These are phyloP conservation scores for Fusarium verticillioides DNA, from an alignment of 2,329 filamentous ascomycete species.

Conservation along the genomic window DNA sequence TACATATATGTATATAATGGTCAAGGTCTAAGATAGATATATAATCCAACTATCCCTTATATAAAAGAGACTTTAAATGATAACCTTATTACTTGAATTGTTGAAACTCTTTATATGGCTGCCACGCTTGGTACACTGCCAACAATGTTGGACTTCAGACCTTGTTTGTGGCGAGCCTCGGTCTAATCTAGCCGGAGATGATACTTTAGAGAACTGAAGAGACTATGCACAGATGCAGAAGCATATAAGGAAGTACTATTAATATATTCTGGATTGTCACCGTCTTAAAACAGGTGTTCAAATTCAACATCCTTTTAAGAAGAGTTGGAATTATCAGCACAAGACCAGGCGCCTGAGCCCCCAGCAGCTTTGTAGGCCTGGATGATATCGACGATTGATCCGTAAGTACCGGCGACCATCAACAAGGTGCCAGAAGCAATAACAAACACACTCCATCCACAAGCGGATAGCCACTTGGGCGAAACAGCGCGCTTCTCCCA, in stretches of 20 bases:
- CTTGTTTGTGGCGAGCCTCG: too few relatives aligned
- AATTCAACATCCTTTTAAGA: neutral
- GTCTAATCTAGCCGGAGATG: too few relatives aligned
- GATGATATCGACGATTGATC: constrained; percentile 51
- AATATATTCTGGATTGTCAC: too few relatives aligned
- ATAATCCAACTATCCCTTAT: rapidly evolving
- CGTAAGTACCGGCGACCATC: constrained; percentile 59
- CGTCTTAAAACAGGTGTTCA: too few relatives aligned
- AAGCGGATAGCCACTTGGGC: neutral
- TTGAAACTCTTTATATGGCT: too few relatives aligned
- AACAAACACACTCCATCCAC: constrained; percentile 20
- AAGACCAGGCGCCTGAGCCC: constrained; percentile 54
- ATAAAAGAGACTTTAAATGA: rapidly evolving
- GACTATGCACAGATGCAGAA: neutral
- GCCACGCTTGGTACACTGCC: too few relatives aligned
- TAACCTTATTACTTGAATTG: too few relatives aligned
- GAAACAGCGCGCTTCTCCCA: constrained; percentile 29
- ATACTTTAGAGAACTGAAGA: too few relatives aligned
- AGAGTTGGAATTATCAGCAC: constrained; percentile 55
- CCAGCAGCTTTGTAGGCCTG: constrained; percentile 50
- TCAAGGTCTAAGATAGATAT: neutral
- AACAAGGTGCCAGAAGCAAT: constrained; percentile 47
- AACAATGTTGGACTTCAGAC: too few relatives aligned
- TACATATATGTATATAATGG: rapidly evolving
- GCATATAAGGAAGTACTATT: neutral